A percentile compares a stretch with the other conserved stretches of the same genome.
Conservation (phyloP, 2,329 filamentous ascomycete species). For the Beauveria asiatica region DNA sequence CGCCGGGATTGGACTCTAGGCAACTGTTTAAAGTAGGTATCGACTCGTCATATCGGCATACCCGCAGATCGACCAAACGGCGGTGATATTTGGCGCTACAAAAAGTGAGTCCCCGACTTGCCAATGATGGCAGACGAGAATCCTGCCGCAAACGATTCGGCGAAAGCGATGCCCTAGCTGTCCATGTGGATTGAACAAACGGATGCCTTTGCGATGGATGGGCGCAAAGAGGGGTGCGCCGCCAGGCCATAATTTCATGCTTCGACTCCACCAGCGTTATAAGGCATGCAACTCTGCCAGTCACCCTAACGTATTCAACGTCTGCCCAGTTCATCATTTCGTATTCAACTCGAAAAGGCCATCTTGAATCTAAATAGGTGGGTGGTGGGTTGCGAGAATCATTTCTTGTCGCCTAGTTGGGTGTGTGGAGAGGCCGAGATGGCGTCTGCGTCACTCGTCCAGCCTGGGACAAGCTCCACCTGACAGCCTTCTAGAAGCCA, state of each 20-base stretch:
- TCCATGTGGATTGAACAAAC: neutral
- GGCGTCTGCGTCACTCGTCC: conserved; percentile 18
- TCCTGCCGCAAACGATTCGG: neutral
- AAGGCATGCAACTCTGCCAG: neutral
- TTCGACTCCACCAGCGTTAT: neutral
- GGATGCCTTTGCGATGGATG: neutral
- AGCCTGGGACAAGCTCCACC: conserved; percentile 21
- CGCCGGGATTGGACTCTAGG: neutral
- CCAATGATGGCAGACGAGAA: neutral
- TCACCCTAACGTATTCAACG: neutral
- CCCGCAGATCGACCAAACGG: conserved; percentile 3
- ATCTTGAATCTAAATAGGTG: neutral
- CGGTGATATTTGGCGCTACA: neutral
- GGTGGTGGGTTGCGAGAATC: neutral
- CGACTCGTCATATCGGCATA: conserved; percentile 9
- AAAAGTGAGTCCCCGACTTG: neutral
- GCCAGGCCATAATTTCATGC: neutral
- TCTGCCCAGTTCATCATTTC: neutral
- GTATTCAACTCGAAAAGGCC: neutral
- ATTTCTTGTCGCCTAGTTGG: conserved; percentile 19
- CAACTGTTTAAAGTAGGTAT: neutral
- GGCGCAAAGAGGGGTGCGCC: neutral
- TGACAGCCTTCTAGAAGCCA: conserved; percentile 29
- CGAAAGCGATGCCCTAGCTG: neutral
- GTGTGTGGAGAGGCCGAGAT: conserved; percentile 17